Base-by-base conservation (phyloP, 2,329 filamentous ascomycete species). In the Neofusicoccum sp. region DNA sequence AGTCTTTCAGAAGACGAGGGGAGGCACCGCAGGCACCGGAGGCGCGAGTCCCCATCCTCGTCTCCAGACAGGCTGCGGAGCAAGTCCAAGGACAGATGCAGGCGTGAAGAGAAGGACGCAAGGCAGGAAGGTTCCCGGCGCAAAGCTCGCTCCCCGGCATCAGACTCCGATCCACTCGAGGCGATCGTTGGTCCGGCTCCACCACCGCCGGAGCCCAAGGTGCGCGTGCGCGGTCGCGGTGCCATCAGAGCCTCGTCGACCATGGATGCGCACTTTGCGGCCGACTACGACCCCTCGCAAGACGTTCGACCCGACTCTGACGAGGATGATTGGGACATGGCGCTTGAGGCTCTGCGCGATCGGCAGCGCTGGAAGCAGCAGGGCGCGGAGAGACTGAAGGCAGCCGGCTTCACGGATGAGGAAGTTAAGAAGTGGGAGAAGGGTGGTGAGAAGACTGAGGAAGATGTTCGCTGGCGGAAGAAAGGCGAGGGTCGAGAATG, bases 221-320 rank as follows among this genome's bases (percentile, higher is more conserved):
- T 85, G 33, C 82, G 77, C 58, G 77, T 80, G n/a, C 86, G 90
- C 30, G 91, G 91, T 8, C 85, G 91, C 40, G 91, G 91, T 38
- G 84, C 84, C 12, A 80, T 84, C 40, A 78, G 70, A 44, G 78
- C 82, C 4, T 82, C 82, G 1, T 87, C 86, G 28, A 86, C 84
- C 8, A 96, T 97, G 65, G 92, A 97, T 69, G 80, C 83, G 26
- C 90, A 90, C 57, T 98, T 97, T 73, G 87, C 89, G 1, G 78
- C 85, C 1, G 82, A 75, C 16, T 88, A 88, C 67, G 79, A 88
- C 63, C 85, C 86, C 1, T 71, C 77, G 6, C 71, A 77, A n/a
- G 85, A 90, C 66, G 74, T 88, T 3, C 76, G 80, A 40, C 75
- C 79, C 44, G 64, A 73, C 63, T 72, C 78, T 2, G 78, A 79